Base-by-base conservation (phyloP, 805 yeast species). In the Metschnikowia shivogae region DNA sequence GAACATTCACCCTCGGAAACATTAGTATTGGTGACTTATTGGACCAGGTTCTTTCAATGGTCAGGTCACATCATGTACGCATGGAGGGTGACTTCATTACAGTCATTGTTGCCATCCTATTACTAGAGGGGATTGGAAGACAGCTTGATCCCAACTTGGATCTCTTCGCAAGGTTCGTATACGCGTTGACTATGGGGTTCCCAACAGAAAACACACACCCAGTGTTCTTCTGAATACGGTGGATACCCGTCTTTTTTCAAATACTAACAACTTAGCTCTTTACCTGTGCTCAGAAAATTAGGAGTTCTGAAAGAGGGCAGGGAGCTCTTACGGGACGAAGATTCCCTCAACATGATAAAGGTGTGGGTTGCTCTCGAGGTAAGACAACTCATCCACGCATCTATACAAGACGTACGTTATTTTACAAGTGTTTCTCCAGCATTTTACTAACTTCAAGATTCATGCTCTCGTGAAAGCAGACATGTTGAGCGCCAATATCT, bases 71-170 rank as follows among this genome's bases (percentile, higher is more conserved):
- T 63, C 99, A 93, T 64, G 99, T 93, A 19, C 76, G 97, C 59
- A 86, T 93, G 96, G 99, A 93, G 60, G 95, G 96, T 6, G 99
- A 93, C 64, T 93, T 93, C 60, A 82, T 93, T 35, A 89, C 96
- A 27, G 96, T 93, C 20, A 85, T 93, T n/a, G 89, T 93, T 28
- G 96, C 98, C 1, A 89, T 93, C 20, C 67, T 93, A 44, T 71
- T 93, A 44, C 68, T 93, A 46, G 99, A 93, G 64, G 99, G 99
- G 9, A 86, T 93, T 43, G 98, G 99, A 17, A 76, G 98, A 60
- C 96, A 86, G 64, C 72, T 93, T 44, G 96, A 93, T 64, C 97
- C 98, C 1, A 82, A 89, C 35, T 73, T 93, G 58, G 99, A 93
- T 67, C 76, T 93, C 41, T 92, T 93, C 76, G 95, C 95, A 77